Percentiles rank a stretch among this genome's conserved stretches.
Conservation (phyloP, 192 early-diverging fungal genomes). For the Rhizophlyctis rosea region DNA sequence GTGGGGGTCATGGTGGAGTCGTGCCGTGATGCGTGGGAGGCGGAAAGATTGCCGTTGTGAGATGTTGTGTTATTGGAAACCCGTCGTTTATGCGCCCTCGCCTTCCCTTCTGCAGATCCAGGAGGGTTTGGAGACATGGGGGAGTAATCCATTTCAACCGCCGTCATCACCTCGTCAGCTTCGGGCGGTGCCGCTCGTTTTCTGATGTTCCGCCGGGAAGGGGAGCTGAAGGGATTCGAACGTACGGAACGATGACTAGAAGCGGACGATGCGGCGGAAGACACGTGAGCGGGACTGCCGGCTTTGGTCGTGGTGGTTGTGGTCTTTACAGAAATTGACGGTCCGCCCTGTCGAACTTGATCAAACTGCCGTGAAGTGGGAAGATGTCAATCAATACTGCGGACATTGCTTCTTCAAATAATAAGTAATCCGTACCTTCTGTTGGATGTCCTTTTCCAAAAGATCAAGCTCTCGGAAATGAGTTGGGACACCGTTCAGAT, state of each 20-base stretch:
- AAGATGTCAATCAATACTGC: too few relatives aligned
- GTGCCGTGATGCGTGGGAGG: slow-evolving; percentile 19
- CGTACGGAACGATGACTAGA: too few relatives aligned
- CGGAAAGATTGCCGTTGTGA: not conserved
- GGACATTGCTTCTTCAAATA: too few relatives aligned
- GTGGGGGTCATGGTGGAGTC: too few relatives aligned
- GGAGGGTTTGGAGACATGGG: not conserved
- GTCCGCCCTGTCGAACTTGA: too few relatives aligned
- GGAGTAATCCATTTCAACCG: not conserved
- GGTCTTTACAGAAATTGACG: too few relatives aligned
- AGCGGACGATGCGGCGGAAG: not conserved
- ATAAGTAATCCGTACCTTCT: not conserved
- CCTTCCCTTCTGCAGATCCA: not conserved
- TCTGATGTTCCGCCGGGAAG: not conserved
- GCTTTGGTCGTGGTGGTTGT: too few relatives aligned
- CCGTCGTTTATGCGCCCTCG: not conserved
- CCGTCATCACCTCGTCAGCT: not conserved
- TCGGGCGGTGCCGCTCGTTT: not conserved
- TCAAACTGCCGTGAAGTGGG: too few relatives aligned
- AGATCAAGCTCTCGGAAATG: slow-evolving; percentile 63
- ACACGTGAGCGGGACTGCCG: not conserved
- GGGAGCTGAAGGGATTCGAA: not conserved
- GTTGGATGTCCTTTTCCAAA: slow-evolving; percentile 35
- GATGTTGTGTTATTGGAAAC: not conserved
- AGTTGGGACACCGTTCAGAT: slow-evolving; percentile 70